Percentiles rank a stretch among this genome's conserved stretches.
These are phyloP conservation scores for Leishmania arabica DNA, from an alignment of 208 protist species.

Conservation along the genomic window DNA sequence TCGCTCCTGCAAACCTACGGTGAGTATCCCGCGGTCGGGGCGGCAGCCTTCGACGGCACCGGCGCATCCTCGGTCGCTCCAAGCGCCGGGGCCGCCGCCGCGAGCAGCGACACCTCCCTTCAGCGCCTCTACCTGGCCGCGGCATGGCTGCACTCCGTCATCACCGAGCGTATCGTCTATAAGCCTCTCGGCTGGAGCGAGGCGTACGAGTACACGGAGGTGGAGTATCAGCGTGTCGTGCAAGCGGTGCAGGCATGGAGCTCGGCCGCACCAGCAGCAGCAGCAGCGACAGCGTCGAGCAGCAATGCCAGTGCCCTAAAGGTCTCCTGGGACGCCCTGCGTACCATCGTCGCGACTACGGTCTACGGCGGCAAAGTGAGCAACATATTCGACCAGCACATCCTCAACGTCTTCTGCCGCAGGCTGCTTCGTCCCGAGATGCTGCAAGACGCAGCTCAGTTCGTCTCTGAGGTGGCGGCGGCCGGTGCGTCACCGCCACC, in stretches of 20 bases:
- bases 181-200: conserved; percentile 98
- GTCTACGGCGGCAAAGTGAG: conserved; percentile 98
- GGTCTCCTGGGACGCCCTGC: conserved; percentile 96
- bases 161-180: conserved; percentile 97
- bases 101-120: conserved; percentile 35
- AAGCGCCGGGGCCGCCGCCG: not conserved
- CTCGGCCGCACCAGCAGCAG: conserved; percentile 14
- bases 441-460: conserved; percentile 24
- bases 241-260: conserved; percentile 94
- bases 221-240: conserved; percentile 94
- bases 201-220: conserved; percentile 98
- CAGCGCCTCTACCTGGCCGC: conserved; percentile 97
- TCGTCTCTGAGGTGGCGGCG: conserved; percentile 24
- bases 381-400: conserved; percentile 97
- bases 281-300: not conserved
- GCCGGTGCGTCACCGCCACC: conserved; percentile 26
- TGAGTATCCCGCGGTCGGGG: conserved; percentile 8
- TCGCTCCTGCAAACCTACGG: conserved; percentile 92
- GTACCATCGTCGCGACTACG: conserved; percentile 89
- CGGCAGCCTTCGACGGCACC: not conserved
- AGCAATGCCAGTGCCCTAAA: conserved; percentile 11
- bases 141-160: conserved; percentile 97
- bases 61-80: not conserved
- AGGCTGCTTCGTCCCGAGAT: conserved; percentile 72
- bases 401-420: conserved; percentile 93